Base-by-base conservation (phyloP, 352 stramenopile species). In the Aphanomyces euteiches region DNA sequence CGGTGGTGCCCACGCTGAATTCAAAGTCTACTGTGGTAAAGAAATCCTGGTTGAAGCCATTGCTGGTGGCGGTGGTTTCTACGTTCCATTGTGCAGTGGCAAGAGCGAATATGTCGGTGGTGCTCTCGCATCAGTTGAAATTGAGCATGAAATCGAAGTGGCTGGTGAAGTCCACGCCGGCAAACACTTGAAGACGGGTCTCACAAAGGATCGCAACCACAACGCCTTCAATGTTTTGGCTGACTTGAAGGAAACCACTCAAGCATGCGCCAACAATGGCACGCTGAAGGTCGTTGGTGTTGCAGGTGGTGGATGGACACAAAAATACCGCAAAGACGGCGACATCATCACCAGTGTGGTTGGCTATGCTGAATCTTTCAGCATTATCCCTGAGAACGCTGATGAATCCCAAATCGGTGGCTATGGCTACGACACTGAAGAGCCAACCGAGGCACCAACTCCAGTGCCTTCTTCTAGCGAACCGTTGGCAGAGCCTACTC, bases 31-130 rank as follows among this genome's bases (percentile, higher is more conserved):
- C 7, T 69, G 61, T 5, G 61, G 61, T 0, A 12, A 59, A 15
- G 10, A 59, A 28, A 6, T 43, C 13, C 48, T 69, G 28, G 61
- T 59, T 28, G 36, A 69, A 15, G 61, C 61, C 28, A 69, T 69
- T 59, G 48, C 36, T 17, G 61, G 61, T 56, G 61, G 61, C 40
- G 40, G 61, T 10, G 61, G 61, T 45, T 69, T 69, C 36, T 69
- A 59, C 61, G 61, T 50, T 8, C 61, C 61, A 17, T 15, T 17
- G 8, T 19, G 48, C 40, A 17, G 61, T 56, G 61, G 61, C 39
- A 61, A 61, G 54, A 36, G 58, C 28, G 37, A 69, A 21, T 69
- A 69, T 34, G 39, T 56, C 5, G 61, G 61, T 36, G 61, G 61
- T n/a, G 61, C 61, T 12, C 13, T 54, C 36, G 61, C 61, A 8